phyloP scores from a whole-genome alignment of 2,329 filamentous ascomycete genomes.

The Nothophaeocryptopus gaeumannii region DNA sequence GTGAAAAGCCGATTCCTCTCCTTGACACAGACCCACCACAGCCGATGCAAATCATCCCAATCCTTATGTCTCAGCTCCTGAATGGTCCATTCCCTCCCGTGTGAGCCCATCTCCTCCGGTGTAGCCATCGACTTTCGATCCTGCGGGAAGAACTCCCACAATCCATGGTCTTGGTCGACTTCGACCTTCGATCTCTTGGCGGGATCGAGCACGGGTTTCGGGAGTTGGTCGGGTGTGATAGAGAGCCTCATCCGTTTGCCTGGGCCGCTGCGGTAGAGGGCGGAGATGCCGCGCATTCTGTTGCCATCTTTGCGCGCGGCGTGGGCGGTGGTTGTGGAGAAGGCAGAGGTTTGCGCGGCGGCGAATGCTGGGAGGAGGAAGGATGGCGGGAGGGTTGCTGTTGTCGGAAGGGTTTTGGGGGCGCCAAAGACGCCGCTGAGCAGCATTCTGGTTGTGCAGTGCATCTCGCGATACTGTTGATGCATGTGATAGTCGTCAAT shows the following conservation, averaged over 20 bases:
- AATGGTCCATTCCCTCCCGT: conserved; percentile 80
- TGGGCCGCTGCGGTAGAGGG: conserved; percentile 69
- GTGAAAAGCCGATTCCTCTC: conserved; percentile 90
- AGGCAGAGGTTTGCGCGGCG: conserved; percentile 23
- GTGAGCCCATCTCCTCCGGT: conserved; percentile 66
- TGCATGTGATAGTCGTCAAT: background rate
- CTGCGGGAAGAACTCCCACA: conserved; percentile 87
- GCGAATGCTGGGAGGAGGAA: conserved; percentile 37
- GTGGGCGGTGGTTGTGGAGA: conserved; percentile 28
- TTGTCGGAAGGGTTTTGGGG: conserved; percentile 9
- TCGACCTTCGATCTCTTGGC: conserved; percentile 56
- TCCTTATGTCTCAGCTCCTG: conserved; percentile 84
- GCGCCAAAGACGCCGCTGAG: conserved; percentile 19
- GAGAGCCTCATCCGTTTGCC: conserved; percentile 54
- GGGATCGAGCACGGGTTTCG: conserved; percentile 63
- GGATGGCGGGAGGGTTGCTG: conserved; percentile 30
- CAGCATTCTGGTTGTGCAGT: conserved; percentile 24
- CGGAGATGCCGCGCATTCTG: conserved; percentile 75
- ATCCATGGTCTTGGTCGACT: conserved; percentile 72
- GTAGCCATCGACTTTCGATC: conserved; percentile 66
- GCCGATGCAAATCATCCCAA: conserved; percentile 85
- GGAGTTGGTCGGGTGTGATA: conserved; percentile 68
- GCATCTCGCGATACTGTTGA: conserved; percentile 13
- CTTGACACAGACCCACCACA: conserved; percentile 94
- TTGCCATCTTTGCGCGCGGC: conserved; percentile 65